Evolutionary conservation across 208 protist species (phyloP).

Genomic region (Crithidia fasciculata): DNA sequence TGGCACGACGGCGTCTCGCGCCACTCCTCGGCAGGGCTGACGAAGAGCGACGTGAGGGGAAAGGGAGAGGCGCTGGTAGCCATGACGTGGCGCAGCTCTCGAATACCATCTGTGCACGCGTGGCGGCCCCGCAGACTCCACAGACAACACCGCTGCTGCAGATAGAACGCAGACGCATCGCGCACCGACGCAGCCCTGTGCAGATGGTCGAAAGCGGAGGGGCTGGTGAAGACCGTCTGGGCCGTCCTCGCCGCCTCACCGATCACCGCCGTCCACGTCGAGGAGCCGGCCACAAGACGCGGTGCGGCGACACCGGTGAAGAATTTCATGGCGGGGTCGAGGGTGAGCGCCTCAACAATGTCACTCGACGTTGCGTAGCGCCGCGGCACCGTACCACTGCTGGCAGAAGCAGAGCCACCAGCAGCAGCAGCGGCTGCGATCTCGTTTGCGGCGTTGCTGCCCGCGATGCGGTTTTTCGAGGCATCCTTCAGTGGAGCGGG

Average conservation of each 20-base stretch:
- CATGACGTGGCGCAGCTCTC: slow-evolving; percentile 58
- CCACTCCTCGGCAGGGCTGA: slow-evolving; percentile 36
- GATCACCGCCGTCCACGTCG: slow-evolving; percentile 42
- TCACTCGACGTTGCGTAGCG: slow-evolving; percentile 40
- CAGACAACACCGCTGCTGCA: slow-evolving; percentile 43
- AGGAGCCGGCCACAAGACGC: slow-evolving; percentile 4
- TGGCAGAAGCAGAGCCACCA: background rate
- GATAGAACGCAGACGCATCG: slow-evolving; percentile 27
- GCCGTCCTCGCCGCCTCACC: slow-evolving; percentile 41
- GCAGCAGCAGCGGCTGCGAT: background rate
- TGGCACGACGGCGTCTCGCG: slow-evolving; percentile 16
- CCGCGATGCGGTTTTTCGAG: slow-evolving; percentile 26
- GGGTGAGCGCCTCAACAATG: slow-evolving; percentile 56
- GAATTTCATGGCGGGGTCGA: slow-evolving; percentile 78
- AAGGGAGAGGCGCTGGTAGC: slow-evolving; percentile 25
- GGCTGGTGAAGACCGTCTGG: slow-evolving; percentile 25
- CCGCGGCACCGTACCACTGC: slow-evolving; percentile 11
- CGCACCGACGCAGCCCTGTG: background rate
- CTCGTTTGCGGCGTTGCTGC: background rate
- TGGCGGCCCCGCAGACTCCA: slow-evolving; percentile 62
- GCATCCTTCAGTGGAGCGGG: slow-evolving; percentile 30
- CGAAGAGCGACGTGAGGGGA: slow-evolving; percentile 47
- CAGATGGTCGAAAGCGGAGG: slow-evolving; percentile 4
- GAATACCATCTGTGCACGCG: slow-evolving; percentile 43
- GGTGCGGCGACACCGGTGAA: slow-evolving; percentile 58